Percentiles rank a stretch among this genome's conserved stretches.
phyloP scores from a whole-genome alignment of 768 basidiomycete species.

The Trametes cingulata region DNA sequence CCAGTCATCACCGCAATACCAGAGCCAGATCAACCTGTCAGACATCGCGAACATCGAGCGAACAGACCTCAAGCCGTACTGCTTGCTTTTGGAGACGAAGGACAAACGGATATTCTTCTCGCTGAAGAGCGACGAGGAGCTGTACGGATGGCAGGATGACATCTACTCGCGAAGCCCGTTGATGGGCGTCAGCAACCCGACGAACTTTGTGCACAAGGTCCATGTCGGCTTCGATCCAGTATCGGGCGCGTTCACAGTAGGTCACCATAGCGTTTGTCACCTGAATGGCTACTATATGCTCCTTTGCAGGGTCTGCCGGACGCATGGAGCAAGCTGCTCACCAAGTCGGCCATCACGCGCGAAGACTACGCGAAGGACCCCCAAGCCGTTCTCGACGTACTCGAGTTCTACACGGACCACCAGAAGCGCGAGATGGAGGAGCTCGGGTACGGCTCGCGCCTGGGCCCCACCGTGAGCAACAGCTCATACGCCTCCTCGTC shows the following conservation, averaged over 20 bases:
- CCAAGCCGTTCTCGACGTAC: conserved; percentile 94
- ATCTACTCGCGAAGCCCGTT: conserved; percentile 90
- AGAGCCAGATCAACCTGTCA: conserved; percentile 62
- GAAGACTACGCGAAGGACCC: conserved; percentile 98
- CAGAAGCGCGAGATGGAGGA: conserved; percentile 93
- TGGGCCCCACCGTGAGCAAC: conserved; percentile 31
- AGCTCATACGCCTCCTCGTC: conserved; percentile 22
- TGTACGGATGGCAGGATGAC: conserved; percentile 99
- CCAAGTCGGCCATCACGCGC: conserved; percentile 94
- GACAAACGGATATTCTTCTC: conserved; percentile 81
- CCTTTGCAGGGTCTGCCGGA: conserved; percentile 83
- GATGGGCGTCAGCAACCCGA: conserved; percentile 92
- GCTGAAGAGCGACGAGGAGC: conserved; percentile 90
- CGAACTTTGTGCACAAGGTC: conserved; percentile 98
- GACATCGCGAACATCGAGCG: conserved; percentile 90
- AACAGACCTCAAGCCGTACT: conserved; percentile 93
- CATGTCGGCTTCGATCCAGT: conserved; percentile 97
- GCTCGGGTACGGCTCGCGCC: conserved; percentile 35
- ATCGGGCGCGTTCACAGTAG: conserved; percentile 90
- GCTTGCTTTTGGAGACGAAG: conserved; percentile 82
- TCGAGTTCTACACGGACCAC: conserved; percentile 98
- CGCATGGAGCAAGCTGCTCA: conserved; percentile 96
- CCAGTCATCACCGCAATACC: conserved; percentile 50
- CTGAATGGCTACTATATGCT: not conserved
- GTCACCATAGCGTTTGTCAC: conserved; percentile 32